These are phyloP conservation scores for Starmerella davenportii DNA, from an alignment of 805 yeast genomes.

Conservation along the genomic window DNA sequence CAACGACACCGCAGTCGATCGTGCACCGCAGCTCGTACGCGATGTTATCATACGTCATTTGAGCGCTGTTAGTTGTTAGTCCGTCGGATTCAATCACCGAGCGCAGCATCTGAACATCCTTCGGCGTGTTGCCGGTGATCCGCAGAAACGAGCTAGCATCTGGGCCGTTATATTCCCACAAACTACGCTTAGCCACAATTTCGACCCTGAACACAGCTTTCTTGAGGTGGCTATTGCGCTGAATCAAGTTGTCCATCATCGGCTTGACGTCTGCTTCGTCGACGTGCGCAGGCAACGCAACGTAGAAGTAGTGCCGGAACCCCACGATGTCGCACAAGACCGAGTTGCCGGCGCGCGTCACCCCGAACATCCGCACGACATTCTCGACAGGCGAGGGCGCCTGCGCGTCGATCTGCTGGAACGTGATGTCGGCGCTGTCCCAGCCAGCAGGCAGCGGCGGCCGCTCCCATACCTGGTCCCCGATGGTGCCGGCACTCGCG, in stretches of 20 bases:
- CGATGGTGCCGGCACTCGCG: conserved; percentile 7
- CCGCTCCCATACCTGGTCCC: conserved; percentile 37
- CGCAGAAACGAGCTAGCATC: conserved; percentile 62
- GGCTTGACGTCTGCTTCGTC: conserved; percentile 29
- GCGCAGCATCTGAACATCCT: conserved; percentile 49
- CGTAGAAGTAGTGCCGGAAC: conserved; percentile 76
- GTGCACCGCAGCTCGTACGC: conserved; percentile 70
- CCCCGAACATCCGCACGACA: conserved; percentile 72
- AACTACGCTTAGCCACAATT: conserved; percentile 54
- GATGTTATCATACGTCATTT: conserved; percentile 68
- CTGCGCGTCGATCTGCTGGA: conserved; percentile 87
- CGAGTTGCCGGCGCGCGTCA: conserved; percentile 71
- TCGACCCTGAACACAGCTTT: conserved; percentile 28
- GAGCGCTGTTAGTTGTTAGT: conserved; percentile 9
- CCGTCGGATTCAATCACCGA: conserved; percentile 57
- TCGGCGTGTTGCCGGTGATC: conserved; percentile 48
- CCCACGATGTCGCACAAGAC: conserved; percentile 81
- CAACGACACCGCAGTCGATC: conserved; percentile 77
- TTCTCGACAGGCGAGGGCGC: conserved; percentile 36
- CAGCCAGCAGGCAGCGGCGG: conserved; percentile 30
- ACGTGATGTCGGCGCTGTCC: conserved; percentile 24
- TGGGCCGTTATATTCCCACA: conserved; percentile 86
- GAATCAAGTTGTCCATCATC: neutral
- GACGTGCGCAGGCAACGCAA: conserved; percentile 75
- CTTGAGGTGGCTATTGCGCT: neutral